Evolutionary conservation across 2,329 filamentous ascomycete species (phyloP).

Genomic region (Aspergillus spinulosporus): DNA sequence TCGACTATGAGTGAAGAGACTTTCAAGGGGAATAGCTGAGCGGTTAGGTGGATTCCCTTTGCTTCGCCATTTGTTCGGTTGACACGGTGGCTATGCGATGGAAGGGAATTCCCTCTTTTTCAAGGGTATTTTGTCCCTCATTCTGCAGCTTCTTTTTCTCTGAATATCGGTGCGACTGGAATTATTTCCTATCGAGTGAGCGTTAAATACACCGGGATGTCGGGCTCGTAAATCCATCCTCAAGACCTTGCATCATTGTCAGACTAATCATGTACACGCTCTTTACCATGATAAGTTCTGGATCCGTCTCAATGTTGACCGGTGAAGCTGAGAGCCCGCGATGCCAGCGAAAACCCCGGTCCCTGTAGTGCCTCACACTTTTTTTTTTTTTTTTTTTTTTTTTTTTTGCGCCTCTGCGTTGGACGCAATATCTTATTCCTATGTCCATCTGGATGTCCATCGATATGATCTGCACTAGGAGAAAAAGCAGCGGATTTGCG

Average conservation of each 20-base stretch:
- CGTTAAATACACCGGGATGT: slow-evolving; percentile 40
- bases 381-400: neutral
- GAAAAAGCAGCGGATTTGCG: too few species aligned
- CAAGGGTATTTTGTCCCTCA: slow-evolving; percentile 18
- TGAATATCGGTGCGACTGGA: neutral
- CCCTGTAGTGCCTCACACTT: neutral
- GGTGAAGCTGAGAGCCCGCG: slow-evolving; percentile 7
- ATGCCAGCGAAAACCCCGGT: too few species aligned
- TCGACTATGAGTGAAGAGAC: too few species aligned
- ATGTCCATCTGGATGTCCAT: too few species aligned
- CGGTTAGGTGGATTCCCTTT: slow-evolving; percentile 33
- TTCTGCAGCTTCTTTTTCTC: neutral
- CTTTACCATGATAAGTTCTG: slow-evolving; percentile 60
- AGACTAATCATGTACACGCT: slow-evolving; percentile 57
- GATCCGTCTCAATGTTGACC: slow-evolving; percentile 29
- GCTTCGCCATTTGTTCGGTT: slow-evolving; percentile 27
- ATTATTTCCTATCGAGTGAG: too few species aligned
- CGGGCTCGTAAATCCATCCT: slow-evolving; percentile 42
- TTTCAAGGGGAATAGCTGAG: slow-evolving; percentile 21
- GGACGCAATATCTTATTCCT: neutral
- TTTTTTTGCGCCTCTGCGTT: neutral
- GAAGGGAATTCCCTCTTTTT: slow-evolving; percentile 29
- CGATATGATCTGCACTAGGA: too few species aligned
- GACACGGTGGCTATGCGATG: slow-evolving; percentile 27
- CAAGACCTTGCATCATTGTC: slow-evolving; percentile 39